A percentile compares a stretch with the other conserved stretches of the same genome.
Evolutionary conservation across 2,329 filamentous ascomycete genomes (phyloP).

Genomic region (Coniochaeta sp.): DNA sequence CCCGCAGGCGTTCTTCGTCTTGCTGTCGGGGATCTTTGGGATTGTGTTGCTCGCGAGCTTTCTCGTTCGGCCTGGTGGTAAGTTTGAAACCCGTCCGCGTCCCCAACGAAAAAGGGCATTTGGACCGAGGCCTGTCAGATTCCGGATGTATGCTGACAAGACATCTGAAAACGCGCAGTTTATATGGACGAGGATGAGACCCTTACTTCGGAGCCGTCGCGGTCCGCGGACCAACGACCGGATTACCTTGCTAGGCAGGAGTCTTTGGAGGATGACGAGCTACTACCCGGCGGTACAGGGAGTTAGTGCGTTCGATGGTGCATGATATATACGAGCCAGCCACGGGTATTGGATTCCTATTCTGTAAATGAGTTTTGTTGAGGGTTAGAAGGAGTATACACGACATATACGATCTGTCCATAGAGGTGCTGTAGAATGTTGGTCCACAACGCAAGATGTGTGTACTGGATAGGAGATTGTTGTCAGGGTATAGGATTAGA

Average conservation of each 20-base stretch:
- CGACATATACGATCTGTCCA: too few species aligned
- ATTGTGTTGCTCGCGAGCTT: conserved; percentile 60
- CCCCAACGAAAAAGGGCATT: too few species aligned
- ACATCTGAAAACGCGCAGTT: conserved; percentile 10
- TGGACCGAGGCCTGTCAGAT: too few species aligned
- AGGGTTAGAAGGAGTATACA: too few species aligned
- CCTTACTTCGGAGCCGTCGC: background rate
- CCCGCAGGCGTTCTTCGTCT: conserved; percentile 77
- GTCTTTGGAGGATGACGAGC: background rate
- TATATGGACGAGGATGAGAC: conserved; percentile 9
- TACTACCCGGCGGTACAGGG: background rate
- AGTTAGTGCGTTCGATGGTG: background rate
- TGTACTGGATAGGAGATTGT: too few species aligned
- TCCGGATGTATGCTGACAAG: too few species aligned
- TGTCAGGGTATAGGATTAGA: too few species aligned
- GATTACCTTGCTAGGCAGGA: background rate
- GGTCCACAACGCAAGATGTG: too few species aligned
- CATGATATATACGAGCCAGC: background rate
- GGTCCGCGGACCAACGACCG: background rate
- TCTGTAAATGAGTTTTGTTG: too few species aligned
- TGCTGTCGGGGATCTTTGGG: conserved; percentile 60
- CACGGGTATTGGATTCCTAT: too few species aligned
- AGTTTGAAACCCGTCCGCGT: conserved; percentile 35
- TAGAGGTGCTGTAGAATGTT: too few species aligned
- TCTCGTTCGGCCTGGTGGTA: conserved; percentile 68